Evolutionary conservation across 805 yeast species (phyloP).

Genomic region (Ogataea ganodermae): DNA sequence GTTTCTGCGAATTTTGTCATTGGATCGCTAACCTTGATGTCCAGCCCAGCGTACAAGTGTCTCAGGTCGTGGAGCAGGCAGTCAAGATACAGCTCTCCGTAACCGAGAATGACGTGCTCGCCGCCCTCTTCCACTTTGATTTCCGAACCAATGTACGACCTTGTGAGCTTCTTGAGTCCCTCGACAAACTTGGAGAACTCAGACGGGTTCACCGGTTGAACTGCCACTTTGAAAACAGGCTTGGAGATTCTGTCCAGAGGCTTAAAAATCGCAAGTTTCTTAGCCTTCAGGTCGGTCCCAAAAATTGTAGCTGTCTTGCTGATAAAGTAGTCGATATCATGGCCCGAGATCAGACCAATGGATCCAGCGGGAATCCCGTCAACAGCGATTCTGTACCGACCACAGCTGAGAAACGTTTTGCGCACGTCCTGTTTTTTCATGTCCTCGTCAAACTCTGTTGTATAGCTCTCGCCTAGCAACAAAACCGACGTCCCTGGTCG

Average conservation of each 20-base stretch:
- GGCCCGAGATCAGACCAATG: slow-evolving; percentile 67
- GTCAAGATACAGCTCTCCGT: slow-evolving; percentile 89
- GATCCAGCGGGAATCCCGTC: slow-evolving; percentile 61
- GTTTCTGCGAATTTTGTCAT: slow-evolving; percentile 80
- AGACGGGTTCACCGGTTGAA: slow-evolving; percentile 78
- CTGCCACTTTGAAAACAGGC: slow-evolving; percentile 76
- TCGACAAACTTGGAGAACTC: slow-evolving; percentile 73
- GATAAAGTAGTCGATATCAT: slow-evolving; percentile 50
- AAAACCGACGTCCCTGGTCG: slow-evolving; percentile 47
- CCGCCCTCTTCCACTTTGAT: slow-evolving; percentile 87
- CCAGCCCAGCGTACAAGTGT: slow-evolving; percentile 58
- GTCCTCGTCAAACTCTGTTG: slow-evolving; percentile 56
- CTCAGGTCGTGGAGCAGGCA: slow-evolving; percentile 79
- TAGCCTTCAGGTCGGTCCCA: slow-evolving; percentile 27
- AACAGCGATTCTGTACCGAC: slow-evolving; percentile 64
- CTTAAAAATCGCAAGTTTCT: slow-evolving; percentile 37
- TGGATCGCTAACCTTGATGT: slow-evolving; percentile 84
- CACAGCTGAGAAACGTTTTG: slow-evolving; percentile 59
- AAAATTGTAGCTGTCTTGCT: slow-evolving; percentile 63
- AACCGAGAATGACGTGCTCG: slow-evolving; percentile 75
- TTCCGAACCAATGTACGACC: slow-evolving; percentile 64
- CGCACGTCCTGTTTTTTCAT: slow-evolving; percentile 42
- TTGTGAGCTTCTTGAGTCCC: slow-evolving; percentile 64
- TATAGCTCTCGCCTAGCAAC: slow-evolving; percentile 57
- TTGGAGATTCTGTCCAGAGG: slow-evolving; percentile 47